A percentile compares a stretch with the other conserved stretches of the same genome.
phyloP scores from a whole-genome alignment of 371 early-diverging fungal genomes.

The Circinella umbellata region DNA sequence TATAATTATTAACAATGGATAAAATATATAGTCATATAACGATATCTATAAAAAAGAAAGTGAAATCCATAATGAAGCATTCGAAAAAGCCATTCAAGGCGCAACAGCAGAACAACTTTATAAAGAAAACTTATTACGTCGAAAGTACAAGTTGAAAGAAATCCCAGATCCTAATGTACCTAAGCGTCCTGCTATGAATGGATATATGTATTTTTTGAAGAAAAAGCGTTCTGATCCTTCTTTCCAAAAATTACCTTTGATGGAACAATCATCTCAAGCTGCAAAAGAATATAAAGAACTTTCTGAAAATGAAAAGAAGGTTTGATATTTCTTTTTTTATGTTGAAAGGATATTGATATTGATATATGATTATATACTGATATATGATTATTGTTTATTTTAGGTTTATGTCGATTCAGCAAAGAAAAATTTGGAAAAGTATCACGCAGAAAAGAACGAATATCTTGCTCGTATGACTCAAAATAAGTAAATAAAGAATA shows the following conservation, averaged over 20 bases:
- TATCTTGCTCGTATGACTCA: conserved; percentile 18
- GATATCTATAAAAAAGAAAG: conserved; percentile 34
- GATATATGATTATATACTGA: no score
- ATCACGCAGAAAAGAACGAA: conserved; percentile 12
- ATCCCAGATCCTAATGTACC: conserved; percentile 70
- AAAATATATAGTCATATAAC: conserved; percentile 29
- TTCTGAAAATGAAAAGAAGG: conserved; percentile 33
- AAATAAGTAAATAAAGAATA: neutral
- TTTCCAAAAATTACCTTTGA: conserved; percentile 18
- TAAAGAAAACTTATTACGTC: conserved; percentile 56
- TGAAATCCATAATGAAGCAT: conserved; percentile 30
- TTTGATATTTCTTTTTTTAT: neutral
- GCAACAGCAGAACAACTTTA: conserved; percentile 55
- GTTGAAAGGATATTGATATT: no score
- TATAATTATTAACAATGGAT: neutral
- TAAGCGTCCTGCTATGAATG: conserved; percentile 49
- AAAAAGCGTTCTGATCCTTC: conserved; percentile 35
- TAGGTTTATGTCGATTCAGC: conserved; percentile 23
- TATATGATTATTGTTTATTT: neutral
- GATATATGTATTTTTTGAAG: conserved; percentile 47
- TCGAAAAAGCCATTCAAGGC: conserved; percentile 40
- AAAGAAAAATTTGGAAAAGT: conserved; percentile 4
- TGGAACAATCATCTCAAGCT: conserved; percentile 39
- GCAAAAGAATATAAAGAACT: conserved; percentile 29
- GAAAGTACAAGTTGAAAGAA: conserved; percentile 44